phyloP scores from a whole-genome alignment of 2,329 filamentous ascomycete species.

The Hypoxylon sp. region DNA sequence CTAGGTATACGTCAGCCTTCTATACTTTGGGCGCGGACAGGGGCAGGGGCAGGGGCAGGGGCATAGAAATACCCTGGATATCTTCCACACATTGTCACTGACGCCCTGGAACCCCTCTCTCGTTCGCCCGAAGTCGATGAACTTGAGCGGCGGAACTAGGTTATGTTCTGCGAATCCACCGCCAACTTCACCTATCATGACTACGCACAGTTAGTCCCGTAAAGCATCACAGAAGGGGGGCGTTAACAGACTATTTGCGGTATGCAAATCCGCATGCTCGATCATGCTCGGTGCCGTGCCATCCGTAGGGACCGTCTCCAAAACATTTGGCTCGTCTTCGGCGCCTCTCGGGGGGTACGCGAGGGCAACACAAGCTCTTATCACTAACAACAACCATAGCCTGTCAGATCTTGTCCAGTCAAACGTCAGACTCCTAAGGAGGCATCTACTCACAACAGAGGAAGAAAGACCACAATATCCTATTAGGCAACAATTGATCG shows the following conservation, averaged over 20 bases:
- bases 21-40: neutral
- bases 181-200: constrained; percentile 26
- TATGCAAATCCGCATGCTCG: constrained; percentile 28
- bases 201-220: constrained; percentile 11
- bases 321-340: constrained; percentile 8
- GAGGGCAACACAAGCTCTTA: constrained; percentile 32
- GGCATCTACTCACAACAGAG: constrained; percentile 25
- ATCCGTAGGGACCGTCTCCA: constrained; percentile 31
- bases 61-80: constrained; percentile 13
- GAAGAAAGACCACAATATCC: constrained; percentile 33
- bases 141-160: constrained; percentile 24
- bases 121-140: constrained; percentile 33
- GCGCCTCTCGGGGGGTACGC: constrained; percentile 16
- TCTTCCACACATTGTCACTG: constrained; percentile 15
- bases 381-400: constrained; percentile 11
- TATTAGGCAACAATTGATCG: constrained; percentile 23
- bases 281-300: constrained; percentile 16
- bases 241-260: constrained; percentile 13
- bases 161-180: constrained; percentile 24
- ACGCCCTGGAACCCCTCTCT: constrained; percentile 10
- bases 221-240: neutral
- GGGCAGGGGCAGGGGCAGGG: no score
- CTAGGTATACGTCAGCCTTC: constrained; percentile 15
- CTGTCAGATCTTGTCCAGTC: no score
- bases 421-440: neutral